Percentiles rank a stretch among this genome's conserved stretches.
Conservation (phyloP, 2,329 filamentous ascomycete species). For the Amauroascus verrucosus region DNA sequence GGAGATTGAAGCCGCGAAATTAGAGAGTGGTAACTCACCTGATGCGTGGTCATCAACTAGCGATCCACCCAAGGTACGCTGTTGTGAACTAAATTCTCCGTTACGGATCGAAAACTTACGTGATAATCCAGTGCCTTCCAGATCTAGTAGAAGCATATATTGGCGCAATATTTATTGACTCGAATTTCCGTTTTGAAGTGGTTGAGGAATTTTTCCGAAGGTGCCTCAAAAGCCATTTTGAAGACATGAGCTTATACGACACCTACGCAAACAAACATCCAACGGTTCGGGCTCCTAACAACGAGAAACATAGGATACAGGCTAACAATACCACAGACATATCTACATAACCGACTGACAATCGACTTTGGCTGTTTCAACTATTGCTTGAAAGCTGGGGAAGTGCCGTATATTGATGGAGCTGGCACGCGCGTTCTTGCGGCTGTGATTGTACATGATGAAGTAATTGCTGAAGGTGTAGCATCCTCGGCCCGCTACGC, state of each 20-base stretch:
- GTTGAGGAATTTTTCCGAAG: conserved; percentile 68
- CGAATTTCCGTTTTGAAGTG: conserved; percentile 61
- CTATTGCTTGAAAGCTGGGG: conserved; percentile 41
- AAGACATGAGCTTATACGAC: conserved; percentile 79
- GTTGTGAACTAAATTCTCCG: conserved; percentile 15
- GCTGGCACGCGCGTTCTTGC: conserved; percentile 48
- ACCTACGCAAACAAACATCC: conserved; percentile 79
- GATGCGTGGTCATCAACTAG: conserved; percentile 37
- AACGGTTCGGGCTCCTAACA: conserved; percentile 36
- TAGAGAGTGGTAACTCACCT: conserved; percentile 25
- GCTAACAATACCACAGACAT: conserved; percentile 41
- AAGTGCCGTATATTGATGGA: conserved; percentile 39
- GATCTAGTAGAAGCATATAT: conserved; percentile 85
- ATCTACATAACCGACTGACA: conserved; percentile 54
- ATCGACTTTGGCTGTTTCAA: conserved; percentile 55
- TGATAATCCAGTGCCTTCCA: conserved; percentile 48
- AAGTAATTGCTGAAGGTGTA: conserved; percentile 52
- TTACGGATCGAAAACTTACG: conserved; percentile 15
- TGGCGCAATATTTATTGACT: conserved; percentile 86
- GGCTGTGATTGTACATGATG: conserved; percentile 65
- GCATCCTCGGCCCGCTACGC: conserved; percentile 61
- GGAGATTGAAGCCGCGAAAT: conserved; percentile 27
- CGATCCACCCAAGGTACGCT: conserved; percentile 35
- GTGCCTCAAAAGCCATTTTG: conserved; percentile 68
- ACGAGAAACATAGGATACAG: neutral